Base-by-base conservation (phyloP, 441 rosid species). In the Erodium texanum region DNA sequence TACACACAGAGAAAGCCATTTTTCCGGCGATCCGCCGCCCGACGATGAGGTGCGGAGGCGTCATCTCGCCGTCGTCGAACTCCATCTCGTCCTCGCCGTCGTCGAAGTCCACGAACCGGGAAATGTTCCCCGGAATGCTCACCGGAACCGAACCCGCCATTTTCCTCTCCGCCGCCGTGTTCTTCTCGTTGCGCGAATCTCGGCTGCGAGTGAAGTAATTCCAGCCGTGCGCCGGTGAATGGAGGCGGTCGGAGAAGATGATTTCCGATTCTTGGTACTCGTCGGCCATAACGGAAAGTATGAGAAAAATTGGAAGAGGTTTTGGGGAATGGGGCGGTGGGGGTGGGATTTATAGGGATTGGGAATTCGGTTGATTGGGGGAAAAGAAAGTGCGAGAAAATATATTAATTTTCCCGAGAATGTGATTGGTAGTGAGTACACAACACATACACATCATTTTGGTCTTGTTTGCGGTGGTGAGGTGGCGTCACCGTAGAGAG, bases 231-330 rank as follows among this genome's bases (percentile, higher is more conserved):
- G 1, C 43, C 4, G 43, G 43, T 5, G 10, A 8, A 0, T 8
- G 43, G 43, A 36, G 43, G 4, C 6, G 43, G 43, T 36, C 89
- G 59, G 87, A 62, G 78, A 89, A 88, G 7, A 78, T 71, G 0
- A 89, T 65, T 2, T 88, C 93, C 45, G 96, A 89, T 78, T 92
- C 96, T 66, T 88, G 85, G 69, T 84, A 82, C 66, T 89, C 98
- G 32, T 83, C 88, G 7, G 84, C 90, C 96, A 87, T 87, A 38
- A 19, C 15, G 54, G 66, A 67, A 59, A 15, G 29, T 36, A 0
- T n/a, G 24, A 32, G 7, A 8, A 6, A 8, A 27, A 19, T 0
- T 61, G 75, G 74, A 36, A 56, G 43, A 64, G 29, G 43, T 27
- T 27, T 1, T 1, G 29, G 29, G 29, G 29, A 27, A 27, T 27